phyloP scores from a whole-genome alignment of 2,329 filamentous ascomycete species.

The Drechslerella coelobrocha region DNA sequence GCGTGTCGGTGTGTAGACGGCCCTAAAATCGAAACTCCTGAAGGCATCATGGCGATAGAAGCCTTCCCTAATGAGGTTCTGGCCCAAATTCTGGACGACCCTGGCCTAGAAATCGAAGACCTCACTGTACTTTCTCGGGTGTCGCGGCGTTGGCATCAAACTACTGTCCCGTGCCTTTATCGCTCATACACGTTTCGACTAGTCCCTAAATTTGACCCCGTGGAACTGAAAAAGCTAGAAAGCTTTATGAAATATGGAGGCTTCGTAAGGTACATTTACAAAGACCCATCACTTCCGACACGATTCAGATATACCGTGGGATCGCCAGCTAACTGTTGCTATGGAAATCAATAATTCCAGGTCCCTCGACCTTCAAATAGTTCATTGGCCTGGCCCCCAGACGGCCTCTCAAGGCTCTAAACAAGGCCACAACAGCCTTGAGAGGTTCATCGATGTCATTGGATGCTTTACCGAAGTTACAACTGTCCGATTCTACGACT shows the following conservation, averaged over 20 bases:
- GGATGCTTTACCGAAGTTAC: neutral
- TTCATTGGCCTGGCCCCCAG: too few species aligned
- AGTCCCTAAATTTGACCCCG: neutral
- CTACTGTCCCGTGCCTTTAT: conserved; percentile 30
- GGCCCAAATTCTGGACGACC: conserved; percentile 32
- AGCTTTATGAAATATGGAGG: conserved; percentile 37
- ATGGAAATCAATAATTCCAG: too few species aligned
- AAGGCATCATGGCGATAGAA: conserved; percentile 16
- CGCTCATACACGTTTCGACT: conserved; percentile 31
- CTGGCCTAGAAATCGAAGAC: conserved; percentile 9
- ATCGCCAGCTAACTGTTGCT: neutral
- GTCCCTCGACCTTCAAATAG: too few species aligned
- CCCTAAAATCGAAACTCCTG: neutral
- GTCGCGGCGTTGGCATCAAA: conserved; percentile 31
- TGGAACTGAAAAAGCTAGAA: conserved; percentile 14
- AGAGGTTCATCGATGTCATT: neutral
- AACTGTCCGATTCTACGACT: neutral
- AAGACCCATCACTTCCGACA: neutral
- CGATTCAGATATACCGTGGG: neutral
- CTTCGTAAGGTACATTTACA: conserved; percentile 24
- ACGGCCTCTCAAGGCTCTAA: too few species aligned
- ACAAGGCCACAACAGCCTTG: neutral
- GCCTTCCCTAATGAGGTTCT: conserved; percentile 34
- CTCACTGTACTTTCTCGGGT: conserved; percentile 26
- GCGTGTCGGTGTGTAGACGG: neutral